phyloP scores from a whole-genome alignment of 768 basidiomycete genomes.

The Mycena belliarum region DNA sequence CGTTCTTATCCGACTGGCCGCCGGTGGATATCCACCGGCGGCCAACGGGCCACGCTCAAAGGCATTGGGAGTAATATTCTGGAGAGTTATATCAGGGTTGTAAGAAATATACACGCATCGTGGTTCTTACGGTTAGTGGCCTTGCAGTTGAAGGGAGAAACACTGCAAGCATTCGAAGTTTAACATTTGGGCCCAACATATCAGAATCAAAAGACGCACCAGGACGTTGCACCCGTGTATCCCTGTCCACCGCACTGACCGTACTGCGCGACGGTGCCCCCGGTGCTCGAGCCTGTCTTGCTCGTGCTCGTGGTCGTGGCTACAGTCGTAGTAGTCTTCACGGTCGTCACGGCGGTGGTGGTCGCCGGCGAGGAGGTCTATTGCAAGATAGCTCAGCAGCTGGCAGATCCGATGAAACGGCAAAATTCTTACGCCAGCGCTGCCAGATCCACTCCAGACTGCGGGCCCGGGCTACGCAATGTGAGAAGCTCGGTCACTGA shows the following conservation, averaged over 20 bases:
- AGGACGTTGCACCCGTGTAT: neutral
- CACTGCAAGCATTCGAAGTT: neutral
- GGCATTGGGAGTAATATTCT: conserved; percentile 3
- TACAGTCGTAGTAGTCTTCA: neutral
- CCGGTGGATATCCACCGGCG: too few relatives aligned
- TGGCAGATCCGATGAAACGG: too few relatives aligned
- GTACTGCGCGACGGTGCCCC: neutral
- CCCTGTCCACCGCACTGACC: conserved; percentile 7
- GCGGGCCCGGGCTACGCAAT: conserved; percentile 11
- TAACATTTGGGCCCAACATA: neutral
- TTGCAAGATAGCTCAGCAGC: too few relatives aligned
- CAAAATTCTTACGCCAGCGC: neutral
- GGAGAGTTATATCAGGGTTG: neutral
- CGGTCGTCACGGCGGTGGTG: neutral
- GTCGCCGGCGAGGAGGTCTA: neutral
- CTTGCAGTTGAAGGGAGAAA: neutral
- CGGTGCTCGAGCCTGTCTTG: neutral
- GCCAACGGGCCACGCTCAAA: neutral
- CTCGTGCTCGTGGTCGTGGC: neutral
- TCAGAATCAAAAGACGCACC: neutral
- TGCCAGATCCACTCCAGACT: conserved; percentile 7
- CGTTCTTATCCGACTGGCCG: neutral
- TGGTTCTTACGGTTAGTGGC: neutral
- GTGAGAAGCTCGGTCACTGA: too few relatives aligned
- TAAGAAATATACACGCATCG: neutral